Conservation (phyloP, 345 rosid species). For the Nephelium lappaceum region DNA sequence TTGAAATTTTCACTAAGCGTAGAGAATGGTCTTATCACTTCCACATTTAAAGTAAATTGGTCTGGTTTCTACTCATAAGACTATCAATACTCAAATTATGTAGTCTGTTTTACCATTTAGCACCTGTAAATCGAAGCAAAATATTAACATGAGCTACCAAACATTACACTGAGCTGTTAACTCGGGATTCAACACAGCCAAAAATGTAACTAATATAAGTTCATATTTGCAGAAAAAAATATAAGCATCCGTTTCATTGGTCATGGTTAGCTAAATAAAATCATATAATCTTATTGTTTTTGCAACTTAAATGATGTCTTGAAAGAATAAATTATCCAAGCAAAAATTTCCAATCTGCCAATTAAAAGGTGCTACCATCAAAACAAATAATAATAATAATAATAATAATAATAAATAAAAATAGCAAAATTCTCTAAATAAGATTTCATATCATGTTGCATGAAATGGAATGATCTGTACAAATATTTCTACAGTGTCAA, state of each 20-base stretch:
- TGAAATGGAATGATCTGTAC: neutral
- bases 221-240: neutral
- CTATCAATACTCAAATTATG: neutral
- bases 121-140: neutral
- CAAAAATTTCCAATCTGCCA: too few relatives aligned
- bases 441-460: neutral
- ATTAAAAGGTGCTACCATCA: too few relatives aligned
- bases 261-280: neutral
- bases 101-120: neutral
- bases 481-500: neutral
- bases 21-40: constrained; percentile 84
- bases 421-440: too few relatives aligned
- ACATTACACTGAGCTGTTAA: constrained; percentile 61
- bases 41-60: constrained; percentile 73
- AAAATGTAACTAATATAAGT: too few relatives aligned
- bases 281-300: neutral
- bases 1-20: too few relatives aligned
- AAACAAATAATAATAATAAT: neutral
- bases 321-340: neutral
- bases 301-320: constrained; percentile 1
- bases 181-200: too few relatives aligned
- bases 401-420: too few relatives aligned
- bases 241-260: neutral
- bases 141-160: constrained; percentile 34
- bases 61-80: constrained; percentile 9